A percentile compares a stretch with the other conserved stretches of the same genome.
These are phyloP conservation scores for Dichotomopilus funicola DNA, from an alignment of 2,329 filamentous ascomycete species.

Conservation along the genomic window DNA sequence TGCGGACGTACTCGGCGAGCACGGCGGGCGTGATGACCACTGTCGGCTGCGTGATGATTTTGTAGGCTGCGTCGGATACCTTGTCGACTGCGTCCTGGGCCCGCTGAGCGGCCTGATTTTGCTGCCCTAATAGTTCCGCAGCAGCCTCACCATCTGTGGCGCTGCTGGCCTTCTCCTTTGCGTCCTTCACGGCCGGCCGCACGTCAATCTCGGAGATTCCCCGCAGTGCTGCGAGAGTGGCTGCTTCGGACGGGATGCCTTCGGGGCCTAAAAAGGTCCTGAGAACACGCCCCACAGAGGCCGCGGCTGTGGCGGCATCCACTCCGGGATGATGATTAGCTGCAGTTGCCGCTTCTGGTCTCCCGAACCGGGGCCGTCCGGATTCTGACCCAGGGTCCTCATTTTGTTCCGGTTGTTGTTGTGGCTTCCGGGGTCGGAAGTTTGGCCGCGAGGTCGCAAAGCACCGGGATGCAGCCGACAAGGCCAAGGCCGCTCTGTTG, in stretches of 20 bases:
- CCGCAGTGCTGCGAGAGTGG: conserved; percentile 39
- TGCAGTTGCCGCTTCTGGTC: background rate
- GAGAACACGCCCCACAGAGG: conserved; percentile 37
- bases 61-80: conserved; percentile 57
- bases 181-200: conserved; percentile 26
- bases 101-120: conserved; percentile 14
- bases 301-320: conserved; percentile 36
- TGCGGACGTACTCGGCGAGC: conserved; percentile 66
- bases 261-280: conserved; percentile 39
- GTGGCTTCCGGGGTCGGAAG: conserved; percentile 14
- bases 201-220: conserved; percentile 40
- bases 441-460: conserved; percentile 18
- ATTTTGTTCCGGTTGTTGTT: conserved; percentile 4
- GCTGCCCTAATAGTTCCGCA: conserved; percentile 22
- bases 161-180: conserved; percentile 36
- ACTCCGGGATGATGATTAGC: conserved; percentile 19
- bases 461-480: conserved; percentile 13
- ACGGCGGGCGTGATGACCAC: conserved; percentile 73
- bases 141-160: conserved; percentile 29
- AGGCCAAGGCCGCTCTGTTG: conserved; percentile 8
- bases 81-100: conserved; percentile 40
- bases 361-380: conserved; percentile 13
- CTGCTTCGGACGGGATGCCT: conserved; percentile 39
- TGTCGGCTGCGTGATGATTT: conserved; percentile 64
- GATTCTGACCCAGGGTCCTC: background rate